A percentile compares a stretch with the other conserved stretches of the same genome.
Evolutionary conservation across 768 basidiomycete genomes (phyloP).

Genomic region (Rhodocollybia butyracea): DNA sequence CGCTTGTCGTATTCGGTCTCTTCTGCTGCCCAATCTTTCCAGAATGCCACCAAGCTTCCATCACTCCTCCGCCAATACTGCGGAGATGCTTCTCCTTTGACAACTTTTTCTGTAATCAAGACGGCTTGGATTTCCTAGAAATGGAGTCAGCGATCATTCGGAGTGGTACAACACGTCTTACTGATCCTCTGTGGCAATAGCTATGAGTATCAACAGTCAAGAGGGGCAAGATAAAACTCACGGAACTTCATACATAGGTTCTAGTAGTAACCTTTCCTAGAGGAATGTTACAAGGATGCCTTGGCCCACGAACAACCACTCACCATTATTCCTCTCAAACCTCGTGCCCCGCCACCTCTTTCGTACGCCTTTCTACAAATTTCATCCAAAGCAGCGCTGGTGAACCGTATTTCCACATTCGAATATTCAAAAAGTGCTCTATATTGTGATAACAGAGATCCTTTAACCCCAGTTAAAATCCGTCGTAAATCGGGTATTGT

Average conservation of each 20-base stretch:
- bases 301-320: conserved; percentile 11
- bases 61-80: conserved; percentile 76
- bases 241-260: conserved; percentile 93
- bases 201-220: neutral
- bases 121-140: conserved; percentile 72
- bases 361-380: conserved; percentile 77
- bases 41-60: conserved; percentile 52
- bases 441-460: conserved; percentile 89
- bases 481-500: conserved; percentile 79
- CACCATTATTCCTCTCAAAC: conserved; percentile 86
- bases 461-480: conserved; percentile 91
- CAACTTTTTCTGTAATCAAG: conserved; percentile 73
- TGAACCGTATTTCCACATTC: conserved; percentile 85
- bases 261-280: conserved; percentile 77
- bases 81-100: conserved; percentile 58
- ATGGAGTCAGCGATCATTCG: neutral
- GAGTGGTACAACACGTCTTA: conserved; percentile 29
- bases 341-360: conserved; percentile 88
- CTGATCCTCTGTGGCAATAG: conserved; percentile 53
- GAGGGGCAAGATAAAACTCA: conserved; percentile 38
- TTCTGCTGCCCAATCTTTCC: conserved; percentile 74
- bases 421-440: conserved; percentile 79
- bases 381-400: conserved; percentile 72
- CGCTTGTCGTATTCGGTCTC: conserved; percentile 35
- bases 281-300: neutral